These are phyloP conservation scores for Xylaria sp. DNA, from an alignment of 2,329 filamentous ascomycete genomes.

Conservation along the genomic window DNA sequence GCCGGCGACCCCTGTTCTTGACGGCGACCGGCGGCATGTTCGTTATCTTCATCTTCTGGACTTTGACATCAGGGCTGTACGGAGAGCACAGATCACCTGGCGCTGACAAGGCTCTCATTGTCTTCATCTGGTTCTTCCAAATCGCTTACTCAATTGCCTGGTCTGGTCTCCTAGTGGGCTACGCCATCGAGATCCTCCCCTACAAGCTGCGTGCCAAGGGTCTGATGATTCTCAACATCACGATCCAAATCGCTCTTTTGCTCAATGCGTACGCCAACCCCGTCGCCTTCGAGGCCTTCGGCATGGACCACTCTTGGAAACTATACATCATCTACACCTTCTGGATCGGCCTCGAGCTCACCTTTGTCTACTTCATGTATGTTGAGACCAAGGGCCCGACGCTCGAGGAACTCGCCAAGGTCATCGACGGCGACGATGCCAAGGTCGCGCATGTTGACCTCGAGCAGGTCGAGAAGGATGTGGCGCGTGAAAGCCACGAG, in stretches of 20 bases:
- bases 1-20: constrained; percentile 62
- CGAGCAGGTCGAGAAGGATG: constrained; percentile 52
- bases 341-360: constrained; percentile 62
- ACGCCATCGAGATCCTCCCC: constrained; percentile 57
- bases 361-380: constrained; percentile 61
- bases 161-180: constrained; percentile 62
- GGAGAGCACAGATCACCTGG: constrained; percentile 46
- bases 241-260: constrained; percentile 59
- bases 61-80: constrained; percentile 52
- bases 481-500: constrained; percentile 37
- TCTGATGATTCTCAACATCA: constrained; percentile 62
- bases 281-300: constrained; percentile 56
- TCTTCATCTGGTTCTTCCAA: constrained; percentile 56
- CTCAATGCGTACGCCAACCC: constrained; percentile 62
- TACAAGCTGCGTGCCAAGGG: constrained; percentile 58
- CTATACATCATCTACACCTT: constrained; percentile 62
- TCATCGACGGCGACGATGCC: constrained; percentile 68
- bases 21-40: constrained; percentile 50
- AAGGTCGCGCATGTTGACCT: constrained; percentile 53
- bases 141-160: constrained; percentile 61
- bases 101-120: constrained; percentile 50
- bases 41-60: constrained; percentile 58
- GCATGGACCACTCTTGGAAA: constrained; percentile 53
- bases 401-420: constrained; percentile 69
- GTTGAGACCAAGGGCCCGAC: constrained; percentile 69